Evolutionary conservation across 2,329 filamentous ascomycete species (phyloP).

Genomic region (Nemania abortiva): DNA sequence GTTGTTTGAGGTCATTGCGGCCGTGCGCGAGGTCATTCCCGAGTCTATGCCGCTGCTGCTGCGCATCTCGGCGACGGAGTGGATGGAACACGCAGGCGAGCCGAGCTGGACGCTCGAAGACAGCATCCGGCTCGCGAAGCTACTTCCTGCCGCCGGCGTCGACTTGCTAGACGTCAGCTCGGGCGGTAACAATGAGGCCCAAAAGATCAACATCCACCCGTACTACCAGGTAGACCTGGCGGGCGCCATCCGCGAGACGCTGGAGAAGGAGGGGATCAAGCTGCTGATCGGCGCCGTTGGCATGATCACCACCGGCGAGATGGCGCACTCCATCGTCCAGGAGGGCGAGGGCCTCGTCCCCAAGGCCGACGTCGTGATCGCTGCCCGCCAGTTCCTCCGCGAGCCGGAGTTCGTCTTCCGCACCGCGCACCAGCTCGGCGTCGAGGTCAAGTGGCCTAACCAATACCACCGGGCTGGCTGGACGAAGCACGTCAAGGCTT

Average conservation of each 20-base stretch:
- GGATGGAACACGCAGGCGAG: slow-evolving; percentile 68
- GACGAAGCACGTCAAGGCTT: slow-evolving; percentile 47
- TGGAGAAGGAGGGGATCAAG: slow-evolving; percentile 61
- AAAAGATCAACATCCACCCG: slow-evolving; percentile 71
- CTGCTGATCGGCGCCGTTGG: slow-evolving; percentile 82
- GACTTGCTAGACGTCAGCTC: slow-evolving; percentile 87
- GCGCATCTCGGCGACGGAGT: slow-evolving; percentile 75
- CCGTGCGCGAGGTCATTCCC: slow-evolving; percentile 71
- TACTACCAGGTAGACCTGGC: slow-evolving; percentile 82
- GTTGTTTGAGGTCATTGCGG: slow-evolving; percentile 74
- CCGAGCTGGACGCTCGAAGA: slow-evolving; percentile 77
- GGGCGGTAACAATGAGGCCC: slow-evolving; percentile 74
- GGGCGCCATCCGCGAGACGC: slow-evolving; percentile 74
- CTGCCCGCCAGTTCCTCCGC: slow-evolving; percentile 82
- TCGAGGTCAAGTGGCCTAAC: slow-evolving; percentile 77
- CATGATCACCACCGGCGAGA: slow-evolving; percentile 74
- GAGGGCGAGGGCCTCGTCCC: slow-evolving; percentile 58
- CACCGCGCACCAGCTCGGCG: slow-evolving; percentile 77
- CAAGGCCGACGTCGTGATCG: slow-evolving; percentile 76
- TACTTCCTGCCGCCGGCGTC: slow-evolving; percentile 78
- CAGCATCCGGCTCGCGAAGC: slow-evolving; percentile 73
- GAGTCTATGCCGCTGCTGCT: slow-evolving; percentile 74
- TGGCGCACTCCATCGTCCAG: slow-evolving; percentile 72
- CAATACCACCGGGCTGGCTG: slow-evolving; percentile 66
- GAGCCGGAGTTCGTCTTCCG: slow-evolving; percentile 83